A percentile compares a stretch with the other conserved stretches of the same genome.
Conservation (phyloP, 768 basidiomycete species). For the Suillus subalutaceus region DNA sequence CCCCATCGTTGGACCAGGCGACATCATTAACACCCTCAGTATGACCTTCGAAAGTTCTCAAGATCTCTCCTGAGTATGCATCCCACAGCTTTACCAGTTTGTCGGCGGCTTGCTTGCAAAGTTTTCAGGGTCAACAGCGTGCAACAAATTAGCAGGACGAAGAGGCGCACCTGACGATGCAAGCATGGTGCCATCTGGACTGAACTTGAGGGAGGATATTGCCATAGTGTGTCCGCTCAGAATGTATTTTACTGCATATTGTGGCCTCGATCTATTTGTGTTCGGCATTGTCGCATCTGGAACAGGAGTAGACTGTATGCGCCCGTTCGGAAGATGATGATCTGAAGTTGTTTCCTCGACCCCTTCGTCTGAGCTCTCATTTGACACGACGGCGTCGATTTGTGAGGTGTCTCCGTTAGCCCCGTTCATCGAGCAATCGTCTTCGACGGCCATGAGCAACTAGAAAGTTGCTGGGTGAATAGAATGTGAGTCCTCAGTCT, state of each 20-base stretch:
- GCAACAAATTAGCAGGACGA: constrained; percentile 11
- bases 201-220: constrained; percentile 87
- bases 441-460: background rate
- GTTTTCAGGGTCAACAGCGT: constrained; percentile 25
- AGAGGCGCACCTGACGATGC: constrained; percentile 78
- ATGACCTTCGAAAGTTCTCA: constrained; percentile 75
- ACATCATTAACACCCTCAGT: constrained; percentile 86
- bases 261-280: constrained; percentile 34
- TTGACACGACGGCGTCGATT: background rate
- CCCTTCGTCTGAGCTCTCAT: constrained; percentile 4
- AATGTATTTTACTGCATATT: constrained; percentile 61
- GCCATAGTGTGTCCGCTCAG: constrained; percentile 83
- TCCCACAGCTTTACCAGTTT: constrained; percentile 85
- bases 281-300: background rate
- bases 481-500: background rate
- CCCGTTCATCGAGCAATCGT: background rate
- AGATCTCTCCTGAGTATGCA: constrained; percentile 67
- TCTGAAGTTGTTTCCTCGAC: background rate
- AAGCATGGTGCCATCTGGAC: constrained; percentile 77
- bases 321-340: background rate
- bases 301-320: background rate
- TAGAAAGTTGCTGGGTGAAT: background rate
- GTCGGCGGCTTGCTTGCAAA: constrained; percentile 74
- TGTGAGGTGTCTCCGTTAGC: background rate
- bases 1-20: constrained; percentile 84